Evolutionary conservation across 345 rosid species (phyloP).

Genomic region (Turnera subulata): DNA sequence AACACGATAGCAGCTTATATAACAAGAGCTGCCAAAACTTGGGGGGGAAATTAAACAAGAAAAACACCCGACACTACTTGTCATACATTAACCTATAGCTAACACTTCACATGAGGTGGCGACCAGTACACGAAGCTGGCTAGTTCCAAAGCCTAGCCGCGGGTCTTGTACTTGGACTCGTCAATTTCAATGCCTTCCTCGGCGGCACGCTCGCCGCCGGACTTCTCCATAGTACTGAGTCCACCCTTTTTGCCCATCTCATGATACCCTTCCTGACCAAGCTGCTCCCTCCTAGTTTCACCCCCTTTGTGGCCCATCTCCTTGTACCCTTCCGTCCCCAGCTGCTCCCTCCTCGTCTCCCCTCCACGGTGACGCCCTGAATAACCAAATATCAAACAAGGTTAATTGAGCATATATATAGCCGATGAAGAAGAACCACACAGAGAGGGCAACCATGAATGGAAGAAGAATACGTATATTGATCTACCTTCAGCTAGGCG

Average conservation of each 20-base stretch:
- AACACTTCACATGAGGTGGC: too few relatives aligned
- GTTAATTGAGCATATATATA: too few relatives aligned
- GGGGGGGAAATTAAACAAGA: too few relatives aligned
- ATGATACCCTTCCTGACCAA: constrained; percentile 63
- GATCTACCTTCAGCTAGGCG: background rate
- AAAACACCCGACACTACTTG: too few relatives aligned
- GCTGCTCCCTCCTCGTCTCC: background rate
- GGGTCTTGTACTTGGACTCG: constrained; percentile 57
- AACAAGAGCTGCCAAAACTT: too few relatives aligned
- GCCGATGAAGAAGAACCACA: too few relatives aligned
- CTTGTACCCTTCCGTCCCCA: background rate
- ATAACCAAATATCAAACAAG: background rate
- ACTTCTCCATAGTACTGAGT: constrained; percentile 51
- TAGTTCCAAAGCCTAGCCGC: background rate
- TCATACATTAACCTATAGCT: too few relatives aligned
- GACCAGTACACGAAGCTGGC: too few relatives aligned
- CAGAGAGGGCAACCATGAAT: too few relatives aligned
- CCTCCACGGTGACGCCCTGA: background rate
- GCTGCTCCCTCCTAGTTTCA: constrained; percentile 64
- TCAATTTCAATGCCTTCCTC: constrained; percentile 56
- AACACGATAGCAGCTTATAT: too few relatives aligned
- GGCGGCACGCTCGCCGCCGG: constrained; percentile 57
- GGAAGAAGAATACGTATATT: too few relatives aligned
- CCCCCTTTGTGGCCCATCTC: constrained; percentile 35
- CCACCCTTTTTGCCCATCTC: constrained; percentile 79